Evolutionary conservation across 371 early-diverging fungal species (phyloP), one percentile per base, ranked within the genome.

Genomic region (Zychaea mexicana): DNA sequence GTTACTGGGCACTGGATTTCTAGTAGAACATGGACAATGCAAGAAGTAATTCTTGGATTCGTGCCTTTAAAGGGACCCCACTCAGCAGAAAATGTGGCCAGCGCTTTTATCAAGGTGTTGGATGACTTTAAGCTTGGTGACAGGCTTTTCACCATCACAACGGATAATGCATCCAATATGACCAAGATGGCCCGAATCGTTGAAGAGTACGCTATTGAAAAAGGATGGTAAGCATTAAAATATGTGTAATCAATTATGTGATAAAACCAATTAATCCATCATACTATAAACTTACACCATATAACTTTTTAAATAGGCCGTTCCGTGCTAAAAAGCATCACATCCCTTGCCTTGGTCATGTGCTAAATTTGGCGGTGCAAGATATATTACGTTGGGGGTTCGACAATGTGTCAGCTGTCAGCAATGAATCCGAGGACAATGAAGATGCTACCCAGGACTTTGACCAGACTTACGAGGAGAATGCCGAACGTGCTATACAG

Each of bases 1-100:
- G 59, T 69, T 12, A 73, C 67, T n/a, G 66, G 62, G 8, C 73
- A 73, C 26, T 73, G 70, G 67, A 73, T 68, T 2, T 60, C 65
- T 33, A 28, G 13, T 24, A n/a, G 24, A 1, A 49, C 39, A 0
- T 70, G 68, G 70, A 65, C 2, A 1, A 60, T 65, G 21, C 47
- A 64, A 19, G 65, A 68, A 21, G 1, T 74, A 0, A 46, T 64
- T 7, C 13, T 55, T 12, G 55, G 55, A 6, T 55, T 55, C n/a
- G 32, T 31, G 6, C 30, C 32, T 12, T 21, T 55, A 5, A 55
- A 15, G 15, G 55, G 55, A 0, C 33, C 55, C 6, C 55, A 30
- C 5, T 26, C 55, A 2, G 30, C 9, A 8, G 55, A 55, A 19
- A 55, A 55, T 19, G 3, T 55, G 55, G 55, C 32, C 0, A 32